phyloP scores from a whole-genome alignment of 2,329 filamentous ascomycete species.

The Sphaerulina musiva region DNA sequence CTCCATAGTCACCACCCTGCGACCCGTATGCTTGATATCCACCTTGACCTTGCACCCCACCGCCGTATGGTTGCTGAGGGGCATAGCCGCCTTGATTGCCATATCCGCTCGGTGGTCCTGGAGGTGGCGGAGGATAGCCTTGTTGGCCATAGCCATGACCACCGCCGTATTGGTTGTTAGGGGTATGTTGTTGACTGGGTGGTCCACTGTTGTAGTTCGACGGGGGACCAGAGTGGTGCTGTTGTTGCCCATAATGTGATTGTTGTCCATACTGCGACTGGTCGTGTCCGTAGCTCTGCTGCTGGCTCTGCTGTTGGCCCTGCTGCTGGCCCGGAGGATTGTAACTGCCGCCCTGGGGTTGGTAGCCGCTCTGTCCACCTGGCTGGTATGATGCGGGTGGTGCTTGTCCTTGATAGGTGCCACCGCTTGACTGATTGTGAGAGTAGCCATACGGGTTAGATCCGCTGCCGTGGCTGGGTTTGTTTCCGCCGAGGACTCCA shows the following conservation, averaged over 20 bases:
- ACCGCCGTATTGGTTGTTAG: constrained; percentile 17
- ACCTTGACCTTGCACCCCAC: constrained; percentile 19
- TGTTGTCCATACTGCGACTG: constrained; percentile 26
- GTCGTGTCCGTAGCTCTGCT: constrained; percentile 21
- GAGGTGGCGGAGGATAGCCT: constrained; percentile 11
- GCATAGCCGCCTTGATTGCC: constrained; percentile 16
- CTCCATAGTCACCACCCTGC: constrained; percentile 22
- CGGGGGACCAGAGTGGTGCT: constrained; percentile 8
- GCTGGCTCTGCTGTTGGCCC: constrained; percentile 16
- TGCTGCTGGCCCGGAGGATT: constrained; percentile 20
- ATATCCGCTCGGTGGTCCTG: constrained; percentile 9
- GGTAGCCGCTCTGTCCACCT: constrained; percentile 20
- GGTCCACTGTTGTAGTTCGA: constrained; percentile 14
- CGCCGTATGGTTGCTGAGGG: constrained; percentile 11
- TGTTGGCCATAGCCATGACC: constrained; percentile 12
- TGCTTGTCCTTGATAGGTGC: constrained; percentile 34
- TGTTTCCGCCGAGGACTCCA: constrained; percentile 30
- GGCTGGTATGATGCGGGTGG: constrained; percentile 34
- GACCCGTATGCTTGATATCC: constrained; percentile 19
- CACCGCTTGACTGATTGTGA: constrained; percentile 26
- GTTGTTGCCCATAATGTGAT: constrained; percentile 18
- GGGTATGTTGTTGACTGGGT: constrained; percentile 17
- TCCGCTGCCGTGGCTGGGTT: constrained; percentile 23
- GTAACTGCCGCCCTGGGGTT: constrained; percentile 21
- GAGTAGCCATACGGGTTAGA: constrained; percentile 35